Evolutionary conservation across 768 basidiomycete species (phyloP), one percentile per base, ranked within the genome.

Genomic region (Scleroderma bovista): DNA sequence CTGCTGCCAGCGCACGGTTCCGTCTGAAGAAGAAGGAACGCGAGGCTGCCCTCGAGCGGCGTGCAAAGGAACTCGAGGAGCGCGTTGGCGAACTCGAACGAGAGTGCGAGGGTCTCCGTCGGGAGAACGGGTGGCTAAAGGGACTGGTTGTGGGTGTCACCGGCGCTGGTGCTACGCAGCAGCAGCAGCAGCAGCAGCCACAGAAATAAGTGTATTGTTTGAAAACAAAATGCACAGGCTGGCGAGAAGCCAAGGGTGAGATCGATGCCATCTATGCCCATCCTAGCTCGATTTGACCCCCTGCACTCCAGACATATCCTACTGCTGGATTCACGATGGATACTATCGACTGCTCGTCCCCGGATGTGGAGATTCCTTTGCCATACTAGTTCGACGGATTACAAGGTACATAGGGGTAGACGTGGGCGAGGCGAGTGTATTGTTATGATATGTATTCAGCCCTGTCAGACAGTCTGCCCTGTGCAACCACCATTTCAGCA

Each of bases 1-100:
- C 93, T 0, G 90, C 90, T 1, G 93, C 93, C 0, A 91, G 88
- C 47, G 93, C 93, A 29, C 87, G 93, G 8, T 96, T 96, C 77
- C 79, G 93, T 51, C 69, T 92, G 61, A 96, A 95, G 78, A 96
- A 96, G 77, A 96, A 96, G 74, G 91, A 94, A 69, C 77, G 93
- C 13, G 93, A 96, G 70, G 85, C 81, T 2, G 93, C 93, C 15
- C 73, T 95, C 19, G 93, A 95, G 69, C 78, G 75, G 38, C 84
- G 82, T 59, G 82, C 88, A 15, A 92, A 91, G 71, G 91, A 94
- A 62, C 75, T 95, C 15, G 88, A 92, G 62, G 72, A 72, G 0
- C 80, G 84, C 46, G 89, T 94, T 13, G 75, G 70, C 48, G 88
- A 88, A 60, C 76, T 96, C 13, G 93, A 96, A 72, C 79, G 87